phyloP scores from a whole-genome alignment of 164 flowering plant species.

The Magnolia changhungtana region DNA sequence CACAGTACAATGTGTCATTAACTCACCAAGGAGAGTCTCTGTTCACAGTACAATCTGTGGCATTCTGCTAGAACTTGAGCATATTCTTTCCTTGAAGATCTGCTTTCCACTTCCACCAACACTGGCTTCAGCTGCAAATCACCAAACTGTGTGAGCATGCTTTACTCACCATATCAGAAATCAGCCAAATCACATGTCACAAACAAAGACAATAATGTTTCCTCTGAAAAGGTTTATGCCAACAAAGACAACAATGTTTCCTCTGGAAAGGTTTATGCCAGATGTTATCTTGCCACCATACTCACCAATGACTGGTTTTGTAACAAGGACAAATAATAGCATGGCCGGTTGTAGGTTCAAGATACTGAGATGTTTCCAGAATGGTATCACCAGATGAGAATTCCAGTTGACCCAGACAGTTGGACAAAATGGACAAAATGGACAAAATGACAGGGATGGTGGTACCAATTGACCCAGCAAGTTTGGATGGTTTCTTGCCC shows the following conservation, averaged over 20 bases:
- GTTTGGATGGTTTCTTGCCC: not conserved
- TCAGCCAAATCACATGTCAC: not conserved
- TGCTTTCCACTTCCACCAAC: conserved; percentile 85
- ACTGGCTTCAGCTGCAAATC: conserved; percentile 76
- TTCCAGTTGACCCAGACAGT: not conserved
- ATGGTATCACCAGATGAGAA: not conserved
- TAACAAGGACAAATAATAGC: not conserved
- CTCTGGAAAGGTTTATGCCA: too few species aligned
- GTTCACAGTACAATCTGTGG: conserved; percentile 94
- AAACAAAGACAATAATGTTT: not conserved
- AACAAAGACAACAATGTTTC: not conserved
- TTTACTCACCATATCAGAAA: not conserved
- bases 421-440: not conserved
- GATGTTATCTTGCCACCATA: not conserved
- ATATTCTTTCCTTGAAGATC: conserved; percentile 89
- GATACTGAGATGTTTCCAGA: not conserved
- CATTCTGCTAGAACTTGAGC: conserved; percentile 79
- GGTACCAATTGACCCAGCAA: not conserved
- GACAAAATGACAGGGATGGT: not conserved
- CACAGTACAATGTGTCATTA: conserved; percentile 61
- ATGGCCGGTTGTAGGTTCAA: not conserved
- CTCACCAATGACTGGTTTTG: not conserved
- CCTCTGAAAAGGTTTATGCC: too few species aligned
- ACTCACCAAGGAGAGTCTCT: conserved; percentile 82
- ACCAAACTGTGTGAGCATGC: conserved; percentile 6